Conservation (phyloP, 352 stramenopile species). For the Phytophthora pinifolia region DNA sequence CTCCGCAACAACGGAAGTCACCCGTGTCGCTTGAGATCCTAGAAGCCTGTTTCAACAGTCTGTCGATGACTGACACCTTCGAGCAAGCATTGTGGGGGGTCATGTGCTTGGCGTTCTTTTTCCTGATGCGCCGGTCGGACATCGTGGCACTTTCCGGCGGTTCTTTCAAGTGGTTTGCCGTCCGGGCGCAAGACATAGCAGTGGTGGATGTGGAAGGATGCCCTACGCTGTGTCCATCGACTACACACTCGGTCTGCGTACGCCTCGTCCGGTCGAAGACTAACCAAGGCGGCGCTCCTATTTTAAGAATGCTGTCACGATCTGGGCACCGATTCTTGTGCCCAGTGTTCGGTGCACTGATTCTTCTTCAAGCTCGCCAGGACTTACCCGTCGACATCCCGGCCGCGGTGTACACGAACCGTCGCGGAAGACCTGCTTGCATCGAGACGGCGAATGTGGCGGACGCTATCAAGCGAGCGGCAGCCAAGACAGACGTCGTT, state of each 20-base stretch:
- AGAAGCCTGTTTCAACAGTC: background rate
- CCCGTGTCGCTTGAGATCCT: constrained; percentile 8
- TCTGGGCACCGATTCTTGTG: constrained; percentile 15
- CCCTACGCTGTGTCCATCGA: background rate
- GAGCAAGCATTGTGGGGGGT: constrained; percentile 8
- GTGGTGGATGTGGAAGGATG: background rate
- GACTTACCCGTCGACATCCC: constrained; percentile 1
- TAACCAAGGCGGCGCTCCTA: constrained; percentile 4
- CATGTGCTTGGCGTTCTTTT: constrained; percentile 11
- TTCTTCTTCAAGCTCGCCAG: constrained; percentile 5
- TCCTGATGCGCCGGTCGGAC: constrained; percentile 9
- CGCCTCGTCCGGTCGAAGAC: constrained; percentile 1
- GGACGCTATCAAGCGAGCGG: constrained; percentile 1
- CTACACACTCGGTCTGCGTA: background rate
- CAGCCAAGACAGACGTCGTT: background rate
- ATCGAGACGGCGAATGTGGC: constrained; percentile 1
- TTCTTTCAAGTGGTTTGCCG: constrained; percentile 20
- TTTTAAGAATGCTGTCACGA: constrained; percentile 2
- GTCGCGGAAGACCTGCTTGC: background rate
- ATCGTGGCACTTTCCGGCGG: constrained; percentile 5
- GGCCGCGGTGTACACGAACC: constrained; percentile 1
- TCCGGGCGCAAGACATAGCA: constrained; percentile 5
- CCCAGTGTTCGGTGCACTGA: constrained; percentile 5
- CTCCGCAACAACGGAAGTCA: background rate
- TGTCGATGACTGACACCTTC: background rate